Conservation (phyloP, 805 yeast species). For the Ogataea siamensis region DNA sequence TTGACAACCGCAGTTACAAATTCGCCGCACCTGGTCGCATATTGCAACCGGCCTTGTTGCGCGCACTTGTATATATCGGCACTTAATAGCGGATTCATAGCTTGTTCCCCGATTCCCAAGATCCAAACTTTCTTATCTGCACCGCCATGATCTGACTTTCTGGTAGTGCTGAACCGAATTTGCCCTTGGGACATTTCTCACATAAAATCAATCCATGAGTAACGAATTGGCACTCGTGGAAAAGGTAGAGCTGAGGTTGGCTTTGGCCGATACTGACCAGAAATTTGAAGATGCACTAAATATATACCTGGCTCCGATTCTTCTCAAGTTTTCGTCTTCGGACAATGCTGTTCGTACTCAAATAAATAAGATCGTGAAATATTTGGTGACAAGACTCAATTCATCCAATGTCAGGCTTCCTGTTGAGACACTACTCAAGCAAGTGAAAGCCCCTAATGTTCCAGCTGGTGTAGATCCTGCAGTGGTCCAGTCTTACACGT, state of each 20-base stretch:
- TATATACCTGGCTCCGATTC: constrained; percentile 69
- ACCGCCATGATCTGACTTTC: constrained; percentile 9
- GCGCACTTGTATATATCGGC: neutral
- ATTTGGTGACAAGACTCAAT: constrained; percentile 63
- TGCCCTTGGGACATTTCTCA: constrained; percentile 9
- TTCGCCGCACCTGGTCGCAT: no score
- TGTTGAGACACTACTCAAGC: constrained; percentile 55
- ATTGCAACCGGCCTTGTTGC: no score
- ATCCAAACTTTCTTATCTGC: constrained; percentile 4
- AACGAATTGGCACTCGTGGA: constrained; percentile 61
- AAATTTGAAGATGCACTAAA: constrained; percentile 61
- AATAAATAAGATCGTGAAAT: constrained; percentile 59
- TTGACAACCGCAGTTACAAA: no score
- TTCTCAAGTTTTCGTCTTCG: constrained; percentile 75
- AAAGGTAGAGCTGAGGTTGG: constrained; percentile 79
- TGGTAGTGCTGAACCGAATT: constrained; percentile 8
- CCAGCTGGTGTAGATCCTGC: constrained; percentile 42
- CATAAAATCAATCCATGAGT: no score
- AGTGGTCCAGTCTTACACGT: constrained; percentile 57
- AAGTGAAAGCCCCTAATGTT: constrained; percentile 56
- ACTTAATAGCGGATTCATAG: neutral
- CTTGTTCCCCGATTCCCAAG: constrained; percentile 1
- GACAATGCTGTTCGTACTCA: constrained; percentile 63
- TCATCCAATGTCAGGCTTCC: constrained; percentile 64
- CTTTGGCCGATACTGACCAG: constrained; percentile 65